Conservation (phyloP, 352 stramenopile species). For the Phytophthora quininea region DNA sequence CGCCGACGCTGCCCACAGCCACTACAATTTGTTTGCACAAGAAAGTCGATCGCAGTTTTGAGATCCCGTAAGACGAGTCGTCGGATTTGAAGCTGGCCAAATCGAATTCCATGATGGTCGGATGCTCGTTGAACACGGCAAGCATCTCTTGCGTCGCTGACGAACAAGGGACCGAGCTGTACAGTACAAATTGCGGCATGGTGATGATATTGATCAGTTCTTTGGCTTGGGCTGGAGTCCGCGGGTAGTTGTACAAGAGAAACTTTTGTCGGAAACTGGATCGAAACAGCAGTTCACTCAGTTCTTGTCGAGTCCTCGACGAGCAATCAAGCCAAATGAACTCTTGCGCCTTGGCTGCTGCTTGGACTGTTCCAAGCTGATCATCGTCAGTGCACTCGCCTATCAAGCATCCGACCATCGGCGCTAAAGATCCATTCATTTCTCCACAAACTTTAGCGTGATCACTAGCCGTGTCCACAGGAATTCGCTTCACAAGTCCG, state of each 20-base stretch:
- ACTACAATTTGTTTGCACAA: slow-evolving; percentile 43
- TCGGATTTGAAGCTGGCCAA: slow-evolving; percentile 4
- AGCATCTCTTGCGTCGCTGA: slow-evolving; percentile 17
- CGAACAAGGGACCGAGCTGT: slow-evolving; percentile 19
- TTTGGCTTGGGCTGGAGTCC: slow-evolving; percentile 15
- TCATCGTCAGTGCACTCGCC: slow-evolving; percentile 16
- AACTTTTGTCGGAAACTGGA: slow-evolving; percentile 30
- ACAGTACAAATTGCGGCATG: slow-evolving; percentile 29
- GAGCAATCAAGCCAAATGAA: slow-evolving; percentile 37
- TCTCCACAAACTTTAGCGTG: background rate
- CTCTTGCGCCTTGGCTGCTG: slow-evolving; percentile 24
- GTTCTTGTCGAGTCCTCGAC: slow-evolving; percentile 1
- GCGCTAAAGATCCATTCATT: slow-evolving; percentile 15
- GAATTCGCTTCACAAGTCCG: slow-evolving; percentile 23
- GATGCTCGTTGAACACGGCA: slow-evolving; percentile 25
- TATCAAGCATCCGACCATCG: slow-evolving; percentile 41
- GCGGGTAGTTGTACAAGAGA: slow-evolving; percentile 42
- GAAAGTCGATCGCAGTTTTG: slow-evolving; percentile 26
- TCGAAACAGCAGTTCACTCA: slow-evolving; percentile 32
- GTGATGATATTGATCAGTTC: slow-evolving; percentile 25
- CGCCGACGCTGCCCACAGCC: slow-evolving; percentile 31
- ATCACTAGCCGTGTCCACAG: slow-evolving; percentile 17
- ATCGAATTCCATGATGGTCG: slow-evolving; percentile 38
- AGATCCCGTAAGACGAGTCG: slow-evolving; percentile 2
- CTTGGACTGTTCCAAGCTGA: slow-evolving; percentile 17